phyloP scores from a whole-genome alignment of 495 filamentous ascomycete species.

The Pyrenopolyporus hunteri region DNA sequence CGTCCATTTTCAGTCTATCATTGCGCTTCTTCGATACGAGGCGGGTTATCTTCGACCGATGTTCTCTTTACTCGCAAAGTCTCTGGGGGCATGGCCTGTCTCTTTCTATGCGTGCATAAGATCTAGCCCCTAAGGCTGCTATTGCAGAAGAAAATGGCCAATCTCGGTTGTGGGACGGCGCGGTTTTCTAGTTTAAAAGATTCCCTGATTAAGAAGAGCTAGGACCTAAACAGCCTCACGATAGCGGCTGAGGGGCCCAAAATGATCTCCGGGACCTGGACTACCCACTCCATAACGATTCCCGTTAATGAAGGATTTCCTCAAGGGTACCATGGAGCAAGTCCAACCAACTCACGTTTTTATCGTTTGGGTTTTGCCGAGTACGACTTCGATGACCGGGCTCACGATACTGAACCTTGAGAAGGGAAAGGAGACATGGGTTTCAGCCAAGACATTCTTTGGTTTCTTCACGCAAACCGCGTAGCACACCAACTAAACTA shows the following conservation, averaged over 20 bases:
- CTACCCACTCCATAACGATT: conserved; percentile 8
- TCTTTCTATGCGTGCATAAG: too few species aligned
- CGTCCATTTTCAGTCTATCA: neutral
- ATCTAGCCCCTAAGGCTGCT: too few species aligned
- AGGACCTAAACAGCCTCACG: conserved; percentile 27
- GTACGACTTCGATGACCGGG: conserved; percentile 5
- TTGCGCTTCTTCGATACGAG: neutral
- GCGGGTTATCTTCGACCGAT: neutral
- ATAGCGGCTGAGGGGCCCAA: conserved; percentile 18
- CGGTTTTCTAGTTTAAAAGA: neutral
- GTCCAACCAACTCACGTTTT: conserved; percentile 9
- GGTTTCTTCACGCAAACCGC: conserved; percentile 33
- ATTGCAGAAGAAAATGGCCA: neutral
- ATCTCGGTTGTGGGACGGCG: neutral
- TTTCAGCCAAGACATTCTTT: conserved; percentile 39
- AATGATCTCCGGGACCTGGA: neutral
- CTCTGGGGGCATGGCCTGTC: too few species aligned
- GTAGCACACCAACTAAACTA: conserved; percentile 31
- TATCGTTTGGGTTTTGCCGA: conserved; percentile 7
- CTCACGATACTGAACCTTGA: conserved; percentile 11
- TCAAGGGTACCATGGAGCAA: conserved; percentile 8
- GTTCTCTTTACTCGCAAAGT: neutral
- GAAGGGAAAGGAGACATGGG: conserved; percentile 16
- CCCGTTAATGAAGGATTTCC: conserved; percentile 21
- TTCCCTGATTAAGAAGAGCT: too few species aligned